Evolutionary conservation across 495 filamentous ascomycete genomes (phyloP), one percentile per base, ranked within the genome.

Genomic region (Penicillium atrosanguineum): DNA sequence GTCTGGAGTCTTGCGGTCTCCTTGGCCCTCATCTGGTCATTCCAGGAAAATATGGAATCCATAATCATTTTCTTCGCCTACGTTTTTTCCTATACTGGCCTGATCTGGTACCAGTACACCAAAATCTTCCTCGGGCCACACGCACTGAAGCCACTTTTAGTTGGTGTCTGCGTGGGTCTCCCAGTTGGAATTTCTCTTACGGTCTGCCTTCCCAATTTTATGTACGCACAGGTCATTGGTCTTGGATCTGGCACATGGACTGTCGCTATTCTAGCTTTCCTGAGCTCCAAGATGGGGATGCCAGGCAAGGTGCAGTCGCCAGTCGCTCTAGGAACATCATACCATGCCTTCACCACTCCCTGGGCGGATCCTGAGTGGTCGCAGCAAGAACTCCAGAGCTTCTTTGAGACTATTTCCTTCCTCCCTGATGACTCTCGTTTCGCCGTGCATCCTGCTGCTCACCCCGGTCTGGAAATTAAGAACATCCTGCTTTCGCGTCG

Each of bases 21-120:
- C 6, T 64, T 78, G 1, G 70, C 71, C 37, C 67, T 84, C 7
- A 64, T 85, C 16, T 85, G 81, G 81, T 66, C 67, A 11, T 83
- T 85, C 58, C 73, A 81, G 46, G 57, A 57, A 25, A 52, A 62
- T 6, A 6, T 60, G 7, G 53, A 75, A 39, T 74, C 73, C 6
- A 72, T 76, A 59, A 70, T 73, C 44, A 75, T 82, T 59, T 85
- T 79, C 60, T 68, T 78, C 14, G 48, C 75, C 6, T 83, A 84
- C 48, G 67, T 83, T 3, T 63, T 73, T 16, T 71, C 82, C 29
- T 85, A 85, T 61, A 79, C 79, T 11, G 82, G 82, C 25, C 64
- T 84, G 45, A 70, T 83, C 36, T 81, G 79, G 70, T 83, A 83
- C 53, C 80, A 84, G 61, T 84, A 83, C 63, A 83, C 79, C 55